Evolutionary conservation across 2,329 filamentous ascomycete species (phyloP), one percentile per base, ranked within the genome.

Genomic region (Aspergillus costaricaensis): DNA sequence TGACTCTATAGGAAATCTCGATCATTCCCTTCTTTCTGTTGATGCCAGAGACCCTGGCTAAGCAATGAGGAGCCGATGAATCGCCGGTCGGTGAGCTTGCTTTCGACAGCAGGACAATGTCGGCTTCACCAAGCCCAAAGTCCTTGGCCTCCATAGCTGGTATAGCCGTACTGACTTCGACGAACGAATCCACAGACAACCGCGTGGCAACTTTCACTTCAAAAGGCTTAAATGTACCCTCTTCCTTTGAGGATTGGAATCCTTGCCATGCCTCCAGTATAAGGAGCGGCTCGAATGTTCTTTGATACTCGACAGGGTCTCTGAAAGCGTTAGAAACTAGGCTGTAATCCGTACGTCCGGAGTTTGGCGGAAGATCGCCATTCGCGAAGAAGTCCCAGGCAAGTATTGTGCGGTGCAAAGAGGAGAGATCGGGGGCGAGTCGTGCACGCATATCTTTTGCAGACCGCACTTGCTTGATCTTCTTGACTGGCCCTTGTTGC

Each of bases 241-340:
- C 95, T 70, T 97, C 92, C 73, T 93, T 93, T 19, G 91, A 86
- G 53, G 92, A 93, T 54, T 96, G 88, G 73, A 99, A 95, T 4
- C 91, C 91, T 72, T 96, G 91, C 95, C 95, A 99, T 30, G 94
- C 94, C 80, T 99, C 95, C 25, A 96, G 89, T 30, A 95, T 87
- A 36, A 99, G 83, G 21, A 99, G 82, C 5, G 94, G 93, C 66
- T 96, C 88, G 76, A 99, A 99, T 0, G 92, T 96, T 61, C 86
- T 83, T 73, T 96, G 91, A 73, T 99, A 99, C 53, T 91, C 88
- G 47, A 80, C 79, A 0, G 92, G 90, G 67, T 92, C 88, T 27
- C 81, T 76, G 76, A 96, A 99, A 0, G 86, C 86, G 62, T 91
- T 89, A 5, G 89, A 88, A 10, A 99, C 94, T 57, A 86, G 82